phyloP scores from a whole-genome alignment of 2,329 filamentous ascomycete genomes.

The Blumeria hordei region DNA sequence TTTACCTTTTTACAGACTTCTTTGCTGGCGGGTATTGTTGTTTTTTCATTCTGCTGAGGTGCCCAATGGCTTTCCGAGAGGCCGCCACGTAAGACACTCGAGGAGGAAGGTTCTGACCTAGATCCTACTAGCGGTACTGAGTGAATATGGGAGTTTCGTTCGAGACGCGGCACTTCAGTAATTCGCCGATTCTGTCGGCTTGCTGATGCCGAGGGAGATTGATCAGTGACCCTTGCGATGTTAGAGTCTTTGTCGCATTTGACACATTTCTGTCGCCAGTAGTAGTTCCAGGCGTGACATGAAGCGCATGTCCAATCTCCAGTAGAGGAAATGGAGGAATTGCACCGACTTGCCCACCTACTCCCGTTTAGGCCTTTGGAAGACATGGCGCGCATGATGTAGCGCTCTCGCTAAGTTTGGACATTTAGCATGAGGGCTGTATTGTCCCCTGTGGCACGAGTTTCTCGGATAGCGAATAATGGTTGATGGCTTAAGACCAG shows the following conservation, averaged over 20 bases:
- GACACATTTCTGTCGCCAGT: not conserved
- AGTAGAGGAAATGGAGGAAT: not conserved
- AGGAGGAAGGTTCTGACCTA: not conserved
- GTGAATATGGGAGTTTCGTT: too few species aligned
- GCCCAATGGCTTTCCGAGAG: not conserved
- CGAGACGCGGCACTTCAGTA: not conserved
- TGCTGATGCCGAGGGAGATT: not conserved
- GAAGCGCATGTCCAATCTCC: not conserved
- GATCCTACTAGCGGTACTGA: not conserved
- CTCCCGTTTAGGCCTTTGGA: constrained; percentile 8
- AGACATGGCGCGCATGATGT: not conserved
- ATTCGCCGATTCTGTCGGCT: not conserved
- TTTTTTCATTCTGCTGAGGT: not conserved
- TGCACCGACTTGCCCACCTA: not conserved
- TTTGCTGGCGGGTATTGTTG: not conserved
- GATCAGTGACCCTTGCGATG: not conserved
- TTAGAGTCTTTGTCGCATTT: not conserved
- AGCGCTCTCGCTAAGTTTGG: too few species aligned
- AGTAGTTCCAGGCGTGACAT: not conserved
- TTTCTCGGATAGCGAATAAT: too few species aligned
- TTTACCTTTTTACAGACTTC: not conserved
- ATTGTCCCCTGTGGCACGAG: too few species aligned
- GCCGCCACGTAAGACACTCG: not conserved
- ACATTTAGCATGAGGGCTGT: too few species aligned
- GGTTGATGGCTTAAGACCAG: too few species aligned